These are phyloP conservation scores for Lasiodiplodia theobromae DNA, from an alignment of 2,329 filamentous ascomycete genomes.

Conservation along the genomic window DNA sequence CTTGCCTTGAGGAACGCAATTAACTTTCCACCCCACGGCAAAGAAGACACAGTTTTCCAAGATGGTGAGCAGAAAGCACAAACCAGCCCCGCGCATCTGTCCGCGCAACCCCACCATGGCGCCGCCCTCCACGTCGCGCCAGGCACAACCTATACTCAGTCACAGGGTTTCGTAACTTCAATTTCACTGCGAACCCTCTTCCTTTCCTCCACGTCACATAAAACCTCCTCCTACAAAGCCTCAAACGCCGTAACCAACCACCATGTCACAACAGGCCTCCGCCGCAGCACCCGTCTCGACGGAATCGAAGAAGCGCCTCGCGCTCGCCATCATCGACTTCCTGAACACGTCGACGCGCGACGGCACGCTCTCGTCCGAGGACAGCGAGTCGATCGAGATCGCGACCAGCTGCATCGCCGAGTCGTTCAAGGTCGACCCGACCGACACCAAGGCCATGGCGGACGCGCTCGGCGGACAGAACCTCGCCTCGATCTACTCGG, in stretches of 20 bases:
- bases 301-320: slow-evolving; percentile 80
- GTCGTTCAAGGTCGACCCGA: slow-evolving; percentile 92
- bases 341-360: slow-evolving; percentile 83
- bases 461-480: slow-evolving; percentile 86
- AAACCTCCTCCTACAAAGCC: neutral
- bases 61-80: slow-evolving; percentile 13
- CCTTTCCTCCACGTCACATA: neutral
- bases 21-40: neutral
- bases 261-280: slow-evolving; percentile 42
- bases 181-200: neutral
- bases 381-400: slow-evolving; percentile 92
- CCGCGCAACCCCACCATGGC: slow-evolving; percentile 8
- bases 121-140: neutral
- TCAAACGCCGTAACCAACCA: neutral
- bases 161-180: neutral
- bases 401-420: slow-evolving; percentile 94
- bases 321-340: slow-evolving; percentile 97
- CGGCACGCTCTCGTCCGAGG: slow-evolving; percentile 85
- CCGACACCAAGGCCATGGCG: slow-evolving; percentile 73
- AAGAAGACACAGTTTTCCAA: neutral
- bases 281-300: slow-evolving; percentile 35
- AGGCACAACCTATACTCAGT: neutral
- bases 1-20: neutral
- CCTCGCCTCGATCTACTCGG: slow-evolving; percentile 88
- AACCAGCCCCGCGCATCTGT: slow-evolving; percentile 6